Evolutionary conservation across 805 yeast genomes (phyloP).

Genomic region (Candida railenensis): DNA sequence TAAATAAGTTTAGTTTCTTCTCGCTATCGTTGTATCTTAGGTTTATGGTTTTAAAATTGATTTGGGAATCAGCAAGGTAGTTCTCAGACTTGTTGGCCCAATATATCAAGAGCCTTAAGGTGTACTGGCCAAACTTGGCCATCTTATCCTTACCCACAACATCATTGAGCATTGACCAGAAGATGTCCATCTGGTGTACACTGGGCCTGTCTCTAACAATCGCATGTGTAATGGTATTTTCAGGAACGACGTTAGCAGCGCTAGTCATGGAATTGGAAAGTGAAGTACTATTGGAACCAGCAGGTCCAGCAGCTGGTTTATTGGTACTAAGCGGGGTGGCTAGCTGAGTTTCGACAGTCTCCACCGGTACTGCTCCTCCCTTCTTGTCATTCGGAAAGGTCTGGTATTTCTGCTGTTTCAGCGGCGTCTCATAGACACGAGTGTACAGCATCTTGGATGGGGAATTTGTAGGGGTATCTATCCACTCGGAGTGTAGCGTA

Average conservation of each 20-base stretch:
- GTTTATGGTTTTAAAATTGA: slow-evolving; percentile 32
- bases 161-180: slow-evolving; percentile 52
- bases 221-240: no score
- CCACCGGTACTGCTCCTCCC: slow-evolving; percentile 1
- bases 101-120: slow-evolving; percentile 49
- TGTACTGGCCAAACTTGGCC: slow-evolving; percentile 63
- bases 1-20: slow-evolving; percentile 31
- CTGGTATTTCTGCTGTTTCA: slow-evolving; percentile 5
- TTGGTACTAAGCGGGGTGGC: not conserved
- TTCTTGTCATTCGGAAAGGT: slow-evolving; percentile 7
- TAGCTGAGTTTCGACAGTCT: not conserved
- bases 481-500: slow-evolving; percentile 26
- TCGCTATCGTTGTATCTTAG: slow-evolving; percentile 29
- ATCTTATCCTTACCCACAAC: slow-evolving; percentile 71
- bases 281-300: not conserved
- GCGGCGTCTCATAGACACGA: slow-evolving; percentile 12
- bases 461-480: slow-evolving; percentile 17
- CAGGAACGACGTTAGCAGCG: no score
- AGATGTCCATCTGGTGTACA: slow-evolving; percentile 38
- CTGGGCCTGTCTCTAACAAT: no score
- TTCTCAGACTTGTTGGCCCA: slow-evolving; percentile 43
- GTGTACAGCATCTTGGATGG: slow-evolving; percentile 11
- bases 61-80: slow-evolving; percentile 30
- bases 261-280: not conserved
- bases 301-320: not conserved